Conservation (phyloP, 1,139 yeast species). For the Hansenula lynferdii region DNA sequence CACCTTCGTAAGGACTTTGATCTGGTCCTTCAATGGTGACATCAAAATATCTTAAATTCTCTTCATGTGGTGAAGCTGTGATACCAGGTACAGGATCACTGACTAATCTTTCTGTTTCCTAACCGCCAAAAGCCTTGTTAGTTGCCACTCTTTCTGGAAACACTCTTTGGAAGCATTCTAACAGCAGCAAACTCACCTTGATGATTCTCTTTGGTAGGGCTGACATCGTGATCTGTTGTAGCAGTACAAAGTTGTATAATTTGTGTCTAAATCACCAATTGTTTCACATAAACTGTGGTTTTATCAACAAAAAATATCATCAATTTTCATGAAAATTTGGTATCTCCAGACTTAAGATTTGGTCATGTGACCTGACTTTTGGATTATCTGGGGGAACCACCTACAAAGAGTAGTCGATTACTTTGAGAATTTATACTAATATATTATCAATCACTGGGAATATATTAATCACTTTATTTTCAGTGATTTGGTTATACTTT, state of each 20-base stretch:
- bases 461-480: no score
- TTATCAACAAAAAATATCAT: not conserved
- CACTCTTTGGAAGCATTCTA: no score
- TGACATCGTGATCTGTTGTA: constrained; percentile 39
- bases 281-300: not conserved
- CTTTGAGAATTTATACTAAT: no score
- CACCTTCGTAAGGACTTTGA: constrained; percentile 78
- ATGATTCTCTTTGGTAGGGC: constrained; percentile 84
- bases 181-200: constrained; percentile 62
- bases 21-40: constrained; percentile 88
- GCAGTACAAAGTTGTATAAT: not conserved
- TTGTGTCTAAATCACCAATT: not conserved
- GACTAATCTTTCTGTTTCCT: constrained; percentile 88
- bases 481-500: no score
- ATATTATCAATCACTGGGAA: no score
- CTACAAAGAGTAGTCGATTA: no score
- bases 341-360: not conserved
- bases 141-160: no score
- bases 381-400: no score
- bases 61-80: constrained; percentile 88
- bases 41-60: constrained; percentile 86
- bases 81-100: constrained; percentile 98
- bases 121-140: constrained; percentile 27
- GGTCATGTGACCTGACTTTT: not conserved
- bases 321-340: not conserved